A percentile compares a stretch with the other conserved stretches of the same genome.
phyloP scores from a whole-genome alignment of 768 basidiomycete genomes.

The Mycena kentingensis region DNA sequence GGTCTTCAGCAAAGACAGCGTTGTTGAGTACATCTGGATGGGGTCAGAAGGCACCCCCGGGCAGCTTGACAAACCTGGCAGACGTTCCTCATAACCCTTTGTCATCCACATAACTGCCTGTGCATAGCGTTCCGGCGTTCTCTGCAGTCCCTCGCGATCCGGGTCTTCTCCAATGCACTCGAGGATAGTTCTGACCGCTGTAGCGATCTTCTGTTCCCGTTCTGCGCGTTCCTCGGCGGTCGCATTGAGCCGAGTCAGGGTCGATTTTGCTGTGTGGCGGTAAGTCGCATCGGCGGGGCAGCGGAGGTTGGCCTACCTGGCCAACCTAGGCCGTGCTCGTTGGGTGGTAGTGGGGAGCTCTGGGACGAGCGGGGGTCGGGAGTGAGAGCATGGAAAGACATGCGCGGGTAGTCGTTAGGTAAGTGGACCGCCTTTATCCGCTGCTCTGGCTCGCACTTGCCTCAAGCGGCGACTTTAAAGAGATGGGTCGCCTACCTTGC shows the following conservation, averaged over 20 bases:
- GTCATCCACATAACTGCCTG: conserved; percentile 99
- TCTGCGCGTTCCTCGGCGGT: conserved; percentile 70
- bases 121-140: conserved; percentile 94
- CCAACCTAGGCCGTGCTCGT: conserved; percentile 82
- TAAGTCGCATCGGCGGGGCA: background rate
- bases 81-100: conserved; percentile 93
- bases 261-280: conserved; percentile 75
- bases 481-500: background rate
- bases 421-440: too few species aligned
- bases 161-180: conserved; percentile 99
- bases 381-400: conserved; percentile 64
- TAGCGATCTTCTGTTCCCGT: conserved; percentile 75
- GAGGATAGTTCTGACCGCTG: conserved; percentile 87
- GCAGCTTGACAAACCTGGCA: conserved; percentile 61
- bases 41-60: conserved; percentile 9
- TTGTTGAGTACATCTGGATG: conserved; percentile 92
- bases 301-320: conserved; percentile 58
- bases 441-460: too few species aligned
- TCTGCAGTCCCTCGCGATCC: conserved; percentile 85
- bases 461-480: too few species aligned
- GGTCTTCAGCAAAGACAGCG: conserved; percentile 97
- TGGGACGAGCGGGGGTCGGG: conserved; percentile 50
- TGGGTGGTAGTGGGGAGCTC: conserved; percentile 38
- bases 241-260: conserved; percentile 79
- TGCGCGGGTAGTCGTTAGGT: conserved; percentile 49